A percentile compares a stretch with the other conserved stretches of the same genome.
Evolutionary conservation across 768 basidiomycete species (phyloP).

Genomic region (Termitomyces bulborhizus): DNA sequence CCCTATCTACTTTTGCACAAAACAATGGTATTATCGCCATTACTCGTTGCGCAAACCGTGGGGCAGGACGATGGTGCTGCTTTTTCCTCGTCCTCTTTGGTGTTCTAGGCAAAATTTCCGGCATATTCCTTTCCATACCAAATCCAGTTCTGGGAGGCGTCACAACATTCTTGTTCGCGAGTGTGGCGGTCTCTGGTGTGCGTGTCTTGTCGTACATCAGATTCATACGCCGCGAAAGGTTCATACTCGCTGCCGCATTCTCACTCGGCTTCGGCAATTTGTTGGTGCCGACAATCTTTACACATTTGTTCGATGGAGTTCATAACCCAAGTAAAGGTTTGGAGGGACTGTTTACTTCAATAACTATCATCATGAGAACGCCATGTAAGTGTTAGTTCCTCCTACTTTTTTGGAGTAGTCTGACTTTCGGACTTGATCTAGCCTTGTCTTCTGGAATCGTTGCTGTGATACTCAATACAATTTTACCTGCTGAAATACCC

Average conservation of each 20-base stretch:
- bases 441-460: constrained; percentile 55
- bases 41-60: constrained; percentile 77
- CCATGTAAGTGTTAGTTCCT: constrained; percentile 52
- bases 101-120: constrained; percentile 74
- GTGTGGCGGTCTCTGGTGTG: constrained; percentile 63
- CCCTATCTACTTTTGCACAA: constrained; percentile 64
- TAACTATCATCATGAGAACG: constrained; percentile 74
- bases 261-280: constrained; percentile 69
- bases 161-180: constrained; percentile 82
- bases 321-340: constrained; percentile 45
- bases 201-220: constrained; percentile 57
- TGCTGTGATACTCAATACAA: constrained; percentile 50
- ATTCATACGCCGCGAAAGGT: constrained; percentile 63
- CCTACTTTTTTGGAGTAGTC: neutral
- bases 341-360: constrained; percentile 66
- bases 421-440: constrained; percentile 14
- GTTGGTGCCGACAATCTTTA: constrained; percentile 58
- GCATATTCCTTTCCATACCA: constrained; percentile 81
- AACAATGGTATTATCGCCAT: constrained; percentile 82
- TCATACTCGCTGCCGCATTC: constrained; percentile 63
- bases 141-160: constrained; percentile 80
- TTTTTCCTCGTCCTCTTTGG: constrained; percentile 76
- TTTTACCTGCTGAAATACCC: constrained; percentile 35
- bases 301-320: constrained; percentile 64
- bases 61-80: constrained; percentile 77